Evolutionary conservation across 345 rosid genomes (phyloP), one percentile per base, ranked within the genome.

Genomic region (Eucalyptus polyanthemos): DNA sequence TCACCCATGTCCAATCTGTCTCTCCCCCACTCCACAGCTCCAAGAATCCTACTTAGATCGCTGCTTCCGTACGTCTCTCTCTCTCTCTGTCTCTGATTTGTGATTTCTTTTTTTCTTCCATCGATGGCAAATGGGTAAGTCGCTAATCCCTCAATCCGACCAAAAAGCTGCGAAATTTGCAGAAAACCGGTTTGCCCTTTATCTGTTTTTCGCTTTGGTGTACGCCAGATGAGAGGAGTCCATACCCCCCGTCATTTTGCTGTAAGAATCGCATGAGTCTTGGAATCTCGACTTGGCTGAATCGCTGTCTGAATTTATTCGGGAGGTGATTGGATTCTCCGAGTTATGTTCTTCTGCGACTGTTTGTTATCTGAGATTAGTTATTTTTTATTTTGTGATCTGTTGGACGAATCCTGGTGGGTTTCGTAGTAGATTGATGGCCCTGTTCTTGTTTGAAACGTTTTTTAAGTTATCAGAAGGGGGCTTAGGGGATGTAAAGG

Each of bases 1-100:
- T 16, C 92, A 92, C 88, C 96, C 97, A 56, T 97, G 99, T 89
- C 99, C 99, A 31, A 95, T 98, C 89, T 98, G 98, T 93, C 96
- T 97, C 45, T 94, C 93, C 72, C 90, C 94, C 54, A 86, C 94
- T 37, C 58, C 80, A 25, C 80, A 62, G 27, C 89, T 90, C 86
- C 90, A 91, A 88, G 97, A 93, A 49, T 95, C 98, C 37, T 98
- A 96, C 90, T 96, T 97, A 13, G 99, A 98, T 90, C 91, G 90
- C 27, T 98, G 99, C 90, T 94, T 97, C 90, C 99, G 99, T 98
- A 92, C 29, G 93, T 89, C 62, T 91, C 90, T 88, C 51, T 19
- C 34, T 86, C 86, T 65, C 53, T n/a, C 88, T 80, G 9, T 89
- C 53, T n/a, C 87, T 80, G 72, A 45, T 0, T 14, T 34, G 86